phyloP scores from a whole-genome alignment of 228 moss, liverwort and hornwort genomes.

The Sphagnum magellanicum region DNA sequence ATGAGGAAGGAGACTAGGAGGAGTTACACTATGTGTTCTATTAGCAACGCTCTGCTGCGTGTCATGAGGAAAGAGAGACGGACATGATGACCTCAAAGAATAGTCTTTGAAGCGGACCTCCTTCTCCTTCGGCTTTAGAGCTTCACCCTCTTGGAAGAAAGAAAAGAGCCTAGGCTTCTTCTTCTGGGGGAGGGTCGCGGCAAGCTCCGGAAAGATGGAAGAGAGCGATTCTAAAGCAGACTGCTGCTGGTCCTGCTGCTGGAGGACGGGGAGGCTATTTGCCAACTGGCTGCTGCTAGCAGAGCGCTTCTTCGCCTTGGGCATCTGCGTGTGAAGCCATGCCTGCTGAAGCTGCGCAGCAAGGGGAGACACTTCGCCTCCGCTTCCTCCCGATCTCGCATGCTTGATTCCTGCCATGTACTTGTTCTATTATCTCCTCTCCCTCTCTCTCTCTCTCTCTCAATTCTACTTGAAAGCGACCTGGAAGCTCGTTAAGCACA shows the following conservation, averaged over 20 bases:
- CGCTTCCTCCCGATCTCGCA: neutral
- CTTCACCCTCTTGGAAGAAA: neutral
- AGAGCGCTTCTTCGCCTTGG: conserved; percentile 33
- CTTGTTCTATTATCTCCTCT: too few species aligned
- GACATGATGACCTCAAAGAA: too few species aligned
- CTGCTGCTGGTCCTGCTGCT: conserved; percentile 4
- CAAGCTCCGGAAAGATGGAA: conserved; percentile 39
- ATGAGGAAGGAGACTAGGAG: too few species aligned
- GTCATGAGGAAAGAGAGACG: too few species aligned
- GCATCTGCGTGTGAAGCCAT: conserved; percentile 59
- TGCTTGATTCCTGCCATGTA: too few species aligned
- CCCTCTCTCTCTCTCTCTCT: too few species aligned
- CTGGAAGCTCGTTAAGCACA: too few species aligned
- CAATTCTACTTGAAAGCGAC: too few species aligned
- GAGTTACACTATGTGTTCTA: too few species aligned
- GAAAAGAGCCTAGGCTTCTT: conserved; percentile 3
- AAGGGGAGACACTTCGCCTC: conserved; percentile 16
- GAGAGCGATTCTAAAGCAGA: conserved; percentile 20
- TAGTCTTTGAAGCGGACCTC: neutral
- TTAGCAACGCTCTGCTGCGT: too few species aligned
- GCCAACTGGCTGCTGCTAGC: conserved; percentile 10
- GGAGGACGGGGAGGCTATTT: too few species aligned
- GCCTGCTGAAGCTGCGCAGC: conserved; percentile 48
- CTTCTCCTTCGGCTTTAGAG: too few species aligned
- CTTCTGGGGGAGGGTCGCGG: conserved; percentile 3